Evolutionary conservation across 148 eudicot genomes (phyloP), one percentile per base, ranked within the genome.

Genomic region (Silene latifolia): DNA sequence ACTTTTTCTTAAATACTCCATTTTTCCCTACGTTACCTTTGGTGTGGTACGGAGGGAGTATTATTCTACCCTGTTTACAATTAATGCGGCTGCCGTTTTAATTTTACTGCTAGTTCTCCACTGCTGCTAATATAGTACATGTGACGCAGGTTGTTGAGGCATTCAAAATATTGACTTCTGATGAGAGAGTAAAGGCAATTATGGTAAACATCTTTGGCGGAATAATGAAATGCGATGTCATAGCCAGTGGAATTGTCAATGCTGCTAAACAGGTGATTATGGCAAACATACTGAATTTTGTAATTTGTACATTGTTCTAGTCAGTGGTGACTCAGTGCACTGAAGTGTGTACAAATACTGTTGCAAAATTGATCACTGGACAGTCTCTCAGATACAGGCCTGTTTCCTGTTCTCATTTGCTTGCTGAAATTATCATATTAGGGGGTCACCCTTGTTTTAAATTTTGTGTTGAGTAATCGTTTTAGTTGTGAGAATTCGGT

Each of bases 191-290:
- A 79, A 95, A 92, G 79, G 97, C 92, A 51, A 95, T 95, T 77
- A 76, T 95, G 85, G 99, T 95, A 67, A 95, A 95, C 79, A 95
- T 95, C 32, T 95, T 95, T 83, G 99, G 97, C 68, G 99, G 99
- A 83, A 92, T 95, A n/a, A 95, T 95, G 99, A 92, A 95, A 81
- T 95, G 99, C 69, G 99, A 95, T 79, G 88, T 95, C 5, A 95
- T 95, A 85, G 99, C 99, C 20, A 89, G 97, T 77, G 96, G 99
- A 56, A 95, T 95, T 72, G 99, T 89, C 78, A 92, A 90, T 88
- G 99, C 99, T 83, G 97, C 99, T 66, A 95, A 92, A 78, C 91
- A 82, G 80, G 98, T 93, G 81, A 79, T 71, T 70, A 64, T 7
- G 9, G 10, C 44, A 19, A 13, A 19, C 19, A 15, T 57, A 2